Evolutionary conservation across 768 basidiomycete genomes (phyloP), one percentile per base, ranked within the genome.

Genomic region (Pholiota conissans): DNA sequence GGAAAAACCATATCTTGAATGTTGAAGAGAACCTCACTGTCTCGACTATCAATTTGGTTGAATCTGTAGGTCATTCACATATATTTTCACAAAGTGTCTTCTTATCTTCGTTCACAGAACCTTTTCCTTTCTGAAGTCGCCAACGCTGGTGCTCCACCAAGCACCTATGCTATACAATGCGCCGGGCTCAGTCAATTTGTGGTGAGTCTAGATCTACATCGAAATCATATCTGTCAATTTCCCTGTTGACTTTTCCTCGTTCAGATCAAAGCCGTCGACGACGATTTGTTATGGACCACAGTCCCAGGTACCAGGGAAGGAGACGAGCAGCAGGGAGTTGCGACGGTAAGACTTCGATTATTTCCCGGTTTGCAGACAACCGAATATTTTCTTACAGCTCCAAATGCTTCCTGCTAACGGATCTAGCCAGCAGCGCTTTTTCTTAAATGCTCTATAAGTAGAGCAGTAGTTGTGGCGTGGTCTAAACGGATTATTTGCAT

Each of bases 331-430:
- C 18, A 59, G 22, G 58, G 58, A 39, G 52, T 55, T 11, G 48
- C 58, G 8, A 42, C 18, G 6, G 58, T 59, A 49, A 30, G 58
- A 24, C n/a, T 28, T 27, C 24, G 10, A 18, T 20, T 30, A 32
- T 51, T 51, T 20, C 10, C 20, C 10, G 16, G 27, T n/a, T 13
- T 26, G 11, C 11, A 47, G 18, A 47, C 32, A 9, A 22, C 20
- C 28, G 27, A 28, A 32, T 2, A 34, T 18, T 27, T 20, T 27
- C 22, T 5, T 14, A 18, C 30, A 58, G 57, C 13, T 58, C 22
- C 30, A 58, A 58, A 52, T 58, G 51, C 45, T 52, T 27, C 58
- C 58, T 7, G 58, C 58, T n/a, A 20, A 54, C 22, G 58, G 58
- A n/a, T 59, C 58, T 27, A 13, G 55, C 22, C 52, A 59, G 46